Conservation (phyloP, 1,139 yeast species). For the Candida tropicalis region DNA sequence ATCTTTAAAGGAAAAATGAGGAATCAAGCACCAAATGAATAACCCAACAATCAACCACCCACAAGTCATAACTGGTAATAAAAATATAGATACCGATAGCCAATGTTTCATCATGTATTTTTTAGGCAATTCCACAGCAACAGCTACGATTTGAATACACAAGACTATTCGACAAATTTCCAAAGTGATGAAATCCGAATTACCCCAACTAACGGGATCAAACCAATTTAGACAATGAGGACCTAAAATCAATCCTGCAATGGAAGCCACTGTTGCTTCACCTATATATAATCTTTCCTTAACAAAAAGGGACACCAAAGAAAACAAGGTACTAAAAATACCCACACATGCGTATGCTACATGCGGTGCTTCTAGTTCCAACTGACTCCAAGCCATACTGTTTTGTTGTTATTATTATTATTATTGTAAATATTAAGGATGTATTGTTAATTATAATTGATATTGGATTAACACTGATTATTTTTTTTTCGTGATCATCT, state of each 20-base stretch:
- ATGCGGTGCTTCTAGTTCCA: slow-evolving; percentile 60
- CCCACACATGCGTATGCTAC: slow-evolving; percentile 94
- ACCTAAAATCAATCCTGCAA: slow-evolving; percentile 90
- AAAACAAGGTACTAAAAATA: slow-evolving; percentile 82
- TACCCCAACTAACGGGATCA: slow-evolving; percentile 88
- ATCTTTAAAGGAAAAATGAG: slow-evolving; percentile 76
- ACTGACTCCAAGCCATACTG: slow-evolving; percentile 42
- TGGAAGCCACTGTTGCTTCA: slow-evolving; percentile 92
- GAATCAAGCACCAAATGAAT: slow-evolving; percentile 83
- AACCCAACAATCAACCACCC: slow-evolving; percentile 92
- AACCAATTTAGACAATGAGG: slow-evolving; percentile 94
- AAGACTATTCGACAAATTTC: slow-evolving; percentile 87
- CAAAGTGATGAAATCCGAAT: slow-evolving; percentile 79
- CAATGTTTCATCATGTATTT: slow-evolving; percentile 92
- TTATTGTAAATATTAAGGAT: background rate
- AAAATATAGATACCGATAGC: slow-evolving; percentile 74
- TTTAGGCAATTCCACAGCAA: slow-evolving; percentile 93
- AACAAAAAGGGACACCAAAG: slow-evolving; percentile 86
- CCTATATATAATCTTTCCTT: slow-evolving; percentile 91
- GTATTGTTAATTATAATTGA: too few species aligned
- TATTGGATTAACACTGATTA: too few species aligned
- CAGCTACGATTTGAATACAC: slow-evolving; percentile 94
- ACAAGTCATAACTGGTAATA: slow-evolving; percentile 90
- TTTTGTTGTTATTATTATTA: background rate
- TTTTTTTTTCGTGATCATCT: too few species aligned